Evolutionary conservation across 495 filamentous ascomycete species (phyloP), one percentile per base, ranked within the genome.

Genomic region (Aspergillus sparsus): DNA sequence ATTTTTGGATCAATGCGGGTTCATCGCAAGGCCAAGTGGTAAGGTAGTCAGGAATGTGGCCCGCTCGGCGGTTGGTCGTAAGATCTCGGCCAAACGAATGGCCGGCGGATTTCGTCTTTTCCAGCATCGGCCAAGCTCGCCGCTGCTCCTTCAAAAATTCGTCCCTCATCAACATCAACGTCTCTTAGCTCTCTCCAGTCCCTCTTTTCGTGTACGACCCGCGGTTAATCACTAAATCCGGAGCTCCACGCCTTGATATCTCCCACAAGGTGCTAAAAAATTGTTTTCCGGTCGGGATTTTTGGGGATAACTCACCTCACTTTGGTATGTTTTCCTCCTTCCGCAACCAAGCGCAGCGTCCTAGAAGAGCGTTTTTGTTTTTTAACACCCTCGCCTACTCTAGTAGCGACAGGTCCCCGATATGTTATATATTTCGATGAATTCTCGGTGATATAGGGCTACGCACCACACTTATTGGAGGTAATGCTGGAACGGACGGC

Each of bases 401-500:
- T 27, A 53, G 52, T 64, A 65, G 15, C 16, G 13, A 9, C 12
- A 41, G 10, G 5, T 46, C 46, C 49, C 59, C 69, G 68, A 72
- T 70, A 77, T 68, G 67, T 64, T 70, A 66, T 66, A 54, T 55
- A 59, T 59, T 39, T 37, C 58, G 32, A 46, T 63, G 55, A 42
- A 47, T 56, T 31, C 53, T 55, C 62, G 70, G 68, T 71, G 69
- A 74, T 58, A 66, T 42, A 68, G 57, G 64, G 69, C 64, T 68
- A 62, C 61, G 72, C 56, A 71, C 73, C 60, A 82, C 77, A 49
- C 49, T 79, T 44, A 77, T 85, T 64, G 77, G 74, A 35, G 77
- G 80, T 80, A 68, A 95, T 95, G 91, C 87, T 93, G 74, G 90
- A 95, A 87, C 88, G 87, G 72, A 88, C 87, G 55, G 85, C 85